A percentile compares a stretch with the other conserved stretches of the same genome.
Evolutionary conservation across 805 yeast species (phyloP).

Genomic region (Isabelozyma gotoi): DNA sequence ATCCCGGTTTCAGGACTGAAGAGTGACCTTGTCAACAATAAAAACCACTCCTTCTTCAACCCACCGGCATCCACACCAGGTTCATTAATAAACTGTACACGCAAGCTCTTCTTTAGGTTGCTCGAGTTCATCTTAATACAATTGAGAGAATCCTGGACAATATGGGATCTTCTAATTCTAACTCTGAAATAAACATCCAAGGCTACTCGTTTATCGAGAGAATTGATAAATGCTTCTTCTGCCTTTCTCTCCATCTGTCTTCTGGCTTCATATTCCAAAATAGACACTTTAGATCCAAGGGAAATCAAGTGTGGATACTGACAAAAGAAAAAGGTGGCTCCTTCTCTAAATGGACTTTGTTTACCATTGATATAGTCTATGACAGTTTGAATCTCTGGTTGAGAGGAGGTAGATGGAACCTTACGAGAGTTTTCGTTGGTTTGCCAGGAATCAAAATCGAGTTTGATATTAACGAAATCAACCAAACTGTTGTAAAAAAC

Average conservation of each 20-base stretch:
- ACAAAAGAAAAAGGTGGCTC: slow-evolving; percentile 60
- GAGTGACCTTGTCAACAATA: slow-evolving; percentile 64
- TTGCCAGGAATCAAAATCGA: slow-evolving; percentile 88
- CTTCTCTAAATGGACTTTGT: slow-evolving; percentile 17
- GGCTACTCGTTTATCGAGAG: slow-evolving; percentile 60
- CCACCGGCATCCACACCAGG: slow-evolving; percentile 98
- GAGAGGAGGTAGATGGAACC: slow-evolving; percentile 4
- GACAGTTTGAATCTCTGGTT: slow-evolving; percentile 39
- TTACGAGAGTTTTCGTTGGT: slow-evolving; percentile 26
- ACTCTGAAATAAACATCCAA: slow-evolving; percentile 70
- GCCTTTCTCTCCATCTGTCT: slow-evolving; percentile 83
- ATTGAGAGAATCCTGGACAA: slow-evolving; percentile 74
- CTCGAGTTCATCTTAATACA: slow-evolving; percentile 53
- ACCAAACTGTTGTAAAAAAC: slow-evolving; percentile 76
- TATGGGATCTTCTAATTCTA: slow-evolving; percentile 61
- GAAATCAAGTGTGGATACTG: slow-evolving; percentile 81
- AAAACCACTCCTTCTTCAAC: slow-evolving; percentile 90
- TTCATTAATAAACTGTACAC: slow-evolving; percentile 80
- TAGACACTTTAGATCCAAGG: slow-evolving; percentile 76
- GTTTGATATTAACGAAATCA: slow-evolving; percentile 72
- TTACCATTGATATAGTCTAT: slow-evolving; percentile 51
- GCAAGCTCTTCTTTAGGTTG: slow-evolving; percentile 71
- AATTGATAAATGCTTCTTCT: slow-evolving; percentile 81
- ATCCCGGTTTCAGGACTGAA: slow-evolving; percentile 70
- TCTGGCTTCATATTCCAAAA: slow-evolving; percentile 79